Evolutionary conservation across 768 basidiomycete species (phyloP).

Genomic region (Auricularia cornea): DNA sequence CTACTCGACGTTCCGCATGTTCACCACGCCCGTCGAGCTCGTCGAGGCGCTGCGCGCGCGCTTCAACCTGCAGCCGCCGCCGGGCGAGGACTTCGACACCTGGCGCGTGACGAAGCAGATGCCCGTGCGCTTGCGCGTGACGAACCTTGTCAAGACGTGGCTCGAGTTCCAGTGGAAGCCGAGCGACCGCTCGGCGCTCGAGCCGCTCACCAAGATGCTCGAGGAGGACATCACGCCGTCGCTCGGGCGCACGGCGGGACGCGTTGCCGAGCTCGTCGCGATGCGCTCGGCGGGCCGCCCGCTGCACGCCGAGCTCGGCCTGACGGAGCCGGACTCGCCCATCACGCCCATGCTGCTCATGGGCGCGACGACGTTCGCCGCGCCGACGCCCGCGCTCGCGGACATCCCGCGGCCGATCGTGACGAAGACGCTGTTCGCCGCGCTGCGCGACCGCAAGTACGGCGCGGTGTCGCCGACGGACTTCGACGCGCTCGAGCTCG

Average conservation of each 20-base stretch:
- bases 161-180: conserved; percentile 84
- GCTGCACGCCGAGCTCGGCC: not conserved
- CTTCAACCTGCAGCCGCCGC: conserved; percentile 71
- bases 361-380: conserved; percentile 57
- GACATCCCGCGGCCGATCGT: conserved; percentile 85
- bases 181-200: conserved; percentile 53
- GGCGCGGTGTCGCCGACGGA: conserved; percentile 66
- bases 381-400: conserved; percentile 26
- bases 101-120: conserved; percentile 88
- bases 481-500: conserved; percentile 86
- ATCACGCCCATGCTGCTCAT: conserved; percentile 3
- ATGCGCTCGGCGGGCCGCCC: conserved; percentile 45
- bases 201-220: not conserved
- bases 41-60: conserved; percentile 70
- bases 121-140: conserved; percentile 83
- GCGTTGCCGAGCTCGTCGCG: conserved; percentile 11
- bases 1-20: conserved; percentile 92
- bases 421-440: conserved; percentile 64
- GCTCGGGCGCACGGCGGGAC: not conserved
- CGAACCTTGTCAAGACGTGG: conserved; percentile 93
- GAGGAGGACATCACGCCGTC: not conserved
- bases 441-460: conserved; percentile 60
- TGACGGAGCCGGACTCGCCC: not conserved
- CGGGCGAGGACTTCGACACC: conserved; percentile 49
- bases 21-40: conserved; percentile 70